Conservation (phyloP, 345 rosid species). For the Syzygium aromaticum region DNA sequence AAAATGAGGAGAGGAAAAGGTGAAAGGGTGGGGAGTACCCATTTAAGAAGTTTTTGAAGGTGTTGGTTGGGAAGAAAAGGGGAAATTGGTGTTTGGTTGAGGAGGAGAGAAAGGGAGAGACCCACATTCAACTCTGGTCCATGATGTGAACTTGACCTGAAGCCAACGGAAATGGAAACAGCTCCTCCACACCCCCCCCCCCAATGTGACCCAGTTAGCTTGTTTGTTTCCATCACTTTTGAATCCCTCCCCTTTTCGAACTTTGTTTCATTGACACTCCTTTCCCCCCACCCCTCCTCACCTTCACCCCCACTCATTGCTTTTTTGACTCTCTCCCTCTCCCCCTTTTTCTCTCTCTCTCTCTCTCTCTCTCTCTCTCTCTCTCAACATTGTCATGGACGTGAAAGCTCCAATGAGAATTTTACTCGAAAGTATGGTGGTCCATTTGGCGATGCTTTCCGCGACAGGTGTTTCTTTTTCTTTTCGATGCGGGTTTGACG, state of each 20-base stretch:
- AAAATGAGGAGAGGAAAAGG: neutral
- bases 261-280: slow-evolving; percentile 11
- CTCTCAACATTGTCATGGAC: neutral
- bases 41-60: neutral
- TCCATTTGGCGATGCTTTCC: neutral
- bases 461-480: neutral
- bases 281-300: neutral
- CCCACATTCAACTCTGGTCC: slow-evolving; percentile 26
- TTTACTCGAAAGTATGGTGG: neutral
- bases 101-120: slow-evolving; percentile 2
- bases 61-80: neutral
- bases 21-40: neutral
- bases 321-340: neutral
- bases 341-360: neutral
- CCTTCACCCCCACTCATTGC: neutral
- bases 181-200: slow-evolving; percentile 11
- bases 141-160: slow-evolving; percentile 29
- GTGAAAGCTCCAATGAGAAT: neutral
- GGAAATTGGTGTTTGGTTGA: neutral
- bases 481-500: neutral
- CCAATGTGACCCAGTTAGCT: slow-evolving; percentile 40
- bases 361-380: neutral
- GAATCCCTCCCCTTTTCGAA: neutral
- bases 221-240: slow-evolving; percentile 24
- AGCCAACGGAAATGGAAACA: slow-evolving; percentile 31